Percentiles rank a stretch among this genome's conserved stretches.
Evolutionary conservation across 352 stramenopile species (phyloP).

Genomic region (Albugo laibachii): DNA sequence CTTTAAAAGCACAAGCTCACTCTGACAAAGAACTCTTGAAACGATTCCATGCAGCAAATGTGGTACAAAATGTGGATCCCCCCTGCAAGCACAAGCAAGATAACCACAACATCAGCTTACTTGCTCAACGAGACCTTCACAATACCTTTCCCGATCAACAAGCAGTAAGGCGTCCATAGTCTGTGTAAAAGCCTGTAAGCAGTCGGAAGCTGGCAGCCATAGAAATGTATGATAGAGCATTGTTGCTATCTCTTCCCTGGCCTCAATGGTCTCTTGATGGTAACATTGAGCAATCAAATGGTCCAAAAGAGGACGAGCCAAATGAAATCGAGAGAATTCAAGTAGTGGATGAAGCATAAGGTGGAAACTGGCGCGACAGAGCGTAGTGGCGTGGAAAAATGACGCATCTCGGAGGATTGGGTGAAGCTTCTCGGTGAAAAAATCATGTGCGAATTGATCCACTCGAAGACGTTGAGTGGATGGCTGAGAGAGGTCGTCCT

Average conservation of each 20-base stretch:
- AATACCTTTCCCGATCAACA: slow-evolving; percentile 34
- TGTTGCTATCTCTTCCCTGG: slow-evolving; percentile 30
- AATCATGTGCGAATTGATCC: slow-evolving; percentile 23
- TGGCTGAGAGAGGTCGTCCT: no score
- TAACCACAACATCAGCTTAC: no score
- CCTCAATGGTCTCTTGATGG: slow-evolving; percentile 28
- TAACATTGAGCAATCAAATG: slow-evolving; percentile 10
- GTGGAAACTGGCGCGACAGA: slow-evolving; percentile 44
- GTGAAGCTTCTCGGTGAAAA: slow-evolving; percentile 34
- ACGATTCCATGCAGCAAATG: no score
- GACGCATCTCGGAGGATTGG: slow-evolving; percentile 15
- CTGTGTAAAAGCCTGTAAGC: slow-evolving; percentile 20
- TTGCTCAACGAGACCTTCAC: no score
- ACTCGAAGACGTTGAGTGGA: slow-evolving; percentile 27
- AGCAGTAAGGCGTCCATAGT: slow-evolving; percentile 37
- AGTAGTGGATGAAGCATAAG: slow-evolving; percentile 47
- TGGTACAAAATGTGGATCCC: no score
- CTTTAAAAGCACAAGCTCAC: no score
- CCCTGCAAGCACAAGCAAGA: no score
- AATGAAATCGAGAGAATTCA: slow-evolving; percentile 20
- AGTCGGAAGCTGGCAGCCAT: slow-evolving; percentile 29
- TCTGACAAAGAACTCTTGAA: no score
- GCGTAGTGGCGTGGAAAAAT: slow-evolving; percentile 14
- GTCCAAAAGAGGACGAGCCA: no score
- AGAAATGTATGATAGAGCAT: slow-evolving; percentile 35